phyloP scores from a whole-genome alignment of 129 eudicot genomes.

The Heracleum sosnowskyi region DNA sequence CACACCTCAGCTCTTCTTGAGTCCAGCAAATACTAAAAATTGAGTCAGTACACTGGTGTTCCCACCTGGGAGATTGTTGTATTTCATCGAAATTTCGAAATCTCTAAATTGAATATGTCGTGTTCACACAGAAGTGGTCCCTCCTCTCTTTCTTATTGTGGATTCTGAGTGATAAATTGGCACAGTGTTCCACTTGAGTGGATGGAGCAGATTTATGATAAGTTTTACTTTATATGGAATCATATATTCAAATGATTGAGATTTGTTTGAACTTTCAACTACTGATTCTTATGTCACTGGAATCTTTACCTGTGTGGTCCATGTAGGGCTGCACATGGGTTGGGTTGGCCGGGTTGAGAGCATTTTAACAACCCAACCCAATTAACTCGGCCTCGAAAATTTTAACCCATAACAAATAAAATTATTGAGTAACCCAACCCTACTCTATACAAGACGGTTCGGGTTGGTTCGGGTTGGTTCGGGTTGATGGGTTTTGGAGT shows the following conservation, averaged over 20 bases:
- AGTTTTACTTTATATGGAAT: not conserved
- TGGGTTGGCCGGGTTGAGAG: too few species aligned
- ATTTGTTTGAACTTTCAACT: not conserved
- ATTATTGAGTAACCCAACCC: too few species aligned
- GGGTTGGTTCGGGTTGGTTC: too few species aligned
- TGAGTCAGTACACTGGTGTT: not conserved
- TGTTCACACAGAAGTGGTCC: not conserved
- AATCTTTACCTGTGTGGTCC: not conserved
- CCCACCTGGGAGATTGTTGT: not conserved
- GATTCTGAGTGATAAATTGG: not conserved
- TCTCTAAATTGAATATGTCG: not conserved
- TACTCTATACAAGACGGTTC: too few species aligned
- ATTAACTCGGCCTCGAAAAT: too few species aligned
- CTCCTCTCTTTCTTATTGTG: not conserved
- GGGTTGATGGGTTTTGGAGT: too few species aligned
- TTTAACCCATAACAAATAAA: too few species aligned
- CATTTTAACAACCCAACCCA: too few species aligned
- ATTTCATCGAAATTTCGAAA: not conserved
- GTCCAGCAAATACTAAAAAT: not conserved
- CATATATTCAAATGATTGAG: slow-evolving; percentile 4
- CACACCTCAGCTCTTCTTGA: not conserved
- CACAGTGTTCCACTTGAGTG: not conserved
- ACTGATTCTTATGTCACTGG: not conserved
- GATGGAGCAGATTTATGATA: not conserved
- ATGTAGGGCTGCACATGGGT: too few species aligned